Conservation (phyloP, 306 rosid genomes). For the Hylodesmum podocarpum region DNA sequence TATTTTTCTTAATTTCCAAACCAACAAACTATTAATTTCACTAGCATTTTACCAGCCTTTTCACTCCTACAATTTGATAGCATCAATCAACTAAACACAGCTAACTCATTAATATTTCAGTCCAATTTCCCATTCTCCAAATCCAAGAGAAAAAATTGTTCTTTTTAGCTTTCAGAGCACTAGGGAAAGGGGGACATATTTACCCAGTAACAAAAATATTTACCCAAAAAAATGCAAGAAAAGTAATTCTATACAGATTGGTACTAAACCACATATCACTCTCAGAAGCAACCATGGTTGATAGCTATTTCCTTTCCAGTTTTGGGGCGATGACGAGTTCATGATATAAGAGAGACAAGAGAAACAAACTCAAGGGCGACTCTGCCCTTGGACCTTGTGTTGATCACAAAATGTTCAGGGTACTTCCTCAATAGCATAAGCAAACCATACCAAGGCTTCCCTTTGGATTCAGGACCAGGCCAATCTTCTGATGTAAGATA, state of each 20-base stretch:
- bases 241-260: neutral
- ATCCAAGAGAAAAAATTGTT: neutral
- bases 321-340: neutral
- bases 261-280: neutral
- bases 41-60: neutral
- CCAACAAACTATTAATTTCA: no score
- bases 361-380: slow-evolving; percentile 86
- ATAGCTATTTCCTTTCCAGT: neutral
- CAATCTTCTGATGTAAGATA: slow-evolving; percentile 90
- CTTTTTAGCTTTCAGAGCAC: neutral
- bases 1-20: no score
- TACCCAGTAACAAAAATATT: neutral
- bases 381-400: slow-evolving; percentile 94
- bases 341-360: slow-evolving; percentile 87
- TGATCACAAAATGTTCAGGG: slow-evolving; percentile 97
- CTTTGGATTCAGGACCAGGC: slow-evolving; percentile 91
- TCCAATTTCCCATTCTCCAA: neutral
- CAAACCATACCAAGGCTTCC: slow-evolving; percentile 95
- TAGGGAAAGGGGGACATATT: neutral
- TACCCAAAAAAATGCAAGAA: neutral
- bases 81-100: neutral
- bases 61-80: neutral
- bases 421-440: slow-evolving; percentile 93
- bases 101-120: neutral
- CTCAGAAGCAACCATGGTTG: neutral